A percentile compares a stretch with the other conserved stretches of the same genome.
Conservation (phyloP, 2,329 filamentous ascomycete species). For the Fusarium bactridioides region DNA sequence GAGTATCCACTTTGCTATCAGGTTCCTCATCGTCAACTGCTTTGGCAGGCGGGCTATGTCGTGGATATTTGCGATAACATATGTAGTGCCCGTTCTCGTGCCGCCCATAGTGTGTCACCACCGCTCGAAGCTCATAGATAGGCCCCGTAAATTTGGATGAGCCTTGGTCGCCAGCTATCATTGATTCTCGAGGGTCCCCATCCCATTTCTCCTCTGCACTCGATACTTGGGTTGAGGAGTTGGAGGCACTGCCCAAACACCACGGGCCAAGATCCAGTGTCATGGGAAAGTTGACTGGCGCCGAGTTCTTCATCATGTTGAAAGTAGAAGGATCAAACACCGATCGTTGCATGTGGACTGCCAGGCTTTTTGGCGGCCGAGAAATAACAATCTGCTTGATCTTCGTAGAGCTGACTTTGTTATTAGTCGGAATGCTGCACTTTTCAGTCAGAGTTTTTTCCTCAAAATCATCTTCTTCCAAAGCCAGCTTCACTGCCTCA, state of each 20-base stretch:
- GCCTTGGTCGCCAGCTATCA: constrained; percentile 68
- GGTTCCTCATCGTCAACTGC: constrained; percentile 18
- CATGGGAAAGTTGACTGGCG: constrained; percentile 78
- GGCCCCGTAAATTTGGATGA: constrained; percentile 63
- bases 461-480: constrained; percentile 83
- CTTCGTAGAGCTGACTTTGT: constrained; percentile 80
- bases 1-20: constrained; percentile 7
- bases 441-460: constrained; percentile 69
- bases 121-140: constrained; percentile 81
- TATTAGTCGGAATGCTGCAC: constrained; percentile 72
- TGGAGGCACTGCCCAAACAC: constrained; percentile 72
- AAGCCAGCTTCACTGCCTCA: constrained; percentile 70
- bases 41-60: constrained; percentile 23
- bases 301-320: constrained; percentile 82
- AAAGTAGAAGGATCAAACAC: constrained; percentile 87
- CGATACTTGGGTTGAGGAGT: background rate
- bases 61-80: constrained; percentile 79
- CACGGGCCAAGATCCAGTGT: constrained; percentile 81
- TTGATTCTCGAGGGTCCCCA: constrained; percentile 72
- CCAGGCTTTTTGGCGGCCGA: constrained; percentile 80
- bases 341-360: constrained; percentile 89
- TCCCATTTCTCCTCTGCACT: constrained; percentile 70
- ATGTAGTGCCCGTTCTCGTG: constrained; percentile 98
- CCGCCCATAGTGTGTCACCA: constrained; percentile 86
- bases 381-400: constrained; percentile 89